Evolutionary conservation across 495 filamentous ascomycete species (phyloP).

Genomic region (Neurospora sp.): DNA sequence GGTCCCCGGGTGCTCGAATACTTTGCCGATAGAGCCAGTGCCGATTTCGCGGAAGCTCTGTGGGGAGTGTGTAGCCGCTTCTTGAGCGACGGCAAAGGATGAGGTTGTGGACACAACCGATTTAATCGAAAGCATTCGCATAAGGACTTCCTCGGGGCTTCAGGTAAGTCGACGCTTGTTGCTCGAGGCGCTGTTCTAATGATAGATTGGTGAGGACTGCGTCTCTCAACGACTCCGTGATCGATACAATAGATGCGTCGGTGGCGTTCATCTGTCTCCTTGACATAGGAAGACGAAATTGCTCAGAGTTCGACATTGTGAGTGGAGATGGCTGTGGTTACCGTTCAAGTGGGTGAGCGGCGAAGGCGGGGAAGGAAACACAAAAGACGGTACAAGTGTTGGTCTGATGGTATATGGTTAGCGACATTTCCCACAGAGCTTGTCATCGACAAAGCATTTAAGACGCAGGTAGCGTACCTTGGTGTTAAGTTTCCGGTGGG

Average conservation of each 20-base stretch:
- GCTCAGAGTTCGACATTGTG: neutral
- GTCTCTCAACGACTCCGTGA: neutral
- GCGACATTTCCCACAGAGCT: neutral
- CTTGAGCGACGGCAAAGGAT: neutral
- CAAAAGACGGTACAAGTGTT: neutral
- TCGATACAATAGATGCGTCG: neutral
- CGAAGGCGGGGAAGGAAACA: neutral
- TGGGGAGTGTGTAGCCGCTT: neutral
- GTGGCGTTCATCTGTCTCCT: neutral
- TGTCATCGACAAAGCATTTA: neutral
- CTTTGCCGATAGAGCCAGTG: neutral
- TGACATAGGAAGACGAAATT: neutral
- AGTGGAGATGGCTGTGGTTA: neutral
- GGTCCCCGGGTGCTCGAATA: neutral
- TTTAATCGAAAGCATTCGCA: neutral
- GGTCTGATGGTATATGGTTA: neutral
- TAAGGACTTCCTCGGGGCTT: neutral
- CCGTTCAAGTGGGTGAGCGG: neutral
- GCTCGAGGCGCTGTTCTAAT: neutral
- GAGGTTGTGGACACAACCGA: neutral
- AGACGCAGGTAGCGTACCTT: neutral
- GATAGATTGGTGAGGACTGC: neutral
- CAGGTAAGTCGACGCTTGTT: neutral
- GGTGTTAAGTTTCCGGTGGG: neutral
- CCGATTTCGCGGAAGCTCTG: neutral